Base-by-base conservation (phyloP, 129 eudicot genomes). In the Lactuca saligna region DNA sequence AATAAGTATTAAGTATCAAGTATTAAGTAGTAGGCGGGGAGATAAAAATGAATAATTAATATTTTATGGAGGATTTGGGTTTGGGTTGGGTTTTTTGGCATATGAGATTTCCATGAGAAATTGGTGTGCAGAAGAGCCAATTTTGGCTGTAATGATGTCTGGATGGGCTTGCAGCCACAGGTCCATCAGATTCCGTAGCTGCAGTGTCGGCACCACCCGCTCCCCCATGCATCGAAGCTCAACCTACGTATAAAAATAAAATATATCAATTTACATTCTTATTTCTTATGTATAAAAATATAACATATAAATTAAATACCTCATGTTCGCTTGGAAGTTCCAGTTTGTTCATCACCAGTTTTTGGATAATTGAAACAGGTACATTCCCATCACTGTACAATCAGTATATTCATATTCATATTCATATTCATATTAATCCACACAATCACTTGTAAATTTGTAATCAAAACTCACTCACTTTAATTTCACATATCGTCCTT, bases 61-160 rank as follows among this genome's bases (percentile, higher is more conserved):
- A 25, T 25, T 25, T 25, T 25, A 25, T 25, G 29, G 29, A 2
- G 29, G 29, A 2, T 0, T 25, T 25, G 29, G 29, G 29, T 25
- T 42, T 7, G 17, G 55, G 20, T 20, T 51, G 17, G 80, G 39
- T 32, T 76, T 76, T 49, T 76, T 76, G 41, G 90, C 87, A 62
- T 91, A 91, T 8, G 83, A 81, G 66, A 91, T 69, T 56, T 81
- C 82, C 97, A 88, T 85, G 62, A 88, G 84, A 66, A 85, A 88
- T 41, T 91, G 93, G 68, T 88, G 85, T 3, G 90, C 97, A 10
- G 97, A 91, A 20, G 95, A 87, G 55, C 97, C 97, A 5, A 85
- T 77, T 58, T 74, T 77, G 46, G 85, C 80, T 2, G 87, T 70
- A 49, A 85, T 84, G 63, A 68, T 81, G 60, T 85, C 81, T 2